Evolutionary conservation across 306 rosid species (phyloP).

Genomic region (Lagenaria siceraria): DNA sequence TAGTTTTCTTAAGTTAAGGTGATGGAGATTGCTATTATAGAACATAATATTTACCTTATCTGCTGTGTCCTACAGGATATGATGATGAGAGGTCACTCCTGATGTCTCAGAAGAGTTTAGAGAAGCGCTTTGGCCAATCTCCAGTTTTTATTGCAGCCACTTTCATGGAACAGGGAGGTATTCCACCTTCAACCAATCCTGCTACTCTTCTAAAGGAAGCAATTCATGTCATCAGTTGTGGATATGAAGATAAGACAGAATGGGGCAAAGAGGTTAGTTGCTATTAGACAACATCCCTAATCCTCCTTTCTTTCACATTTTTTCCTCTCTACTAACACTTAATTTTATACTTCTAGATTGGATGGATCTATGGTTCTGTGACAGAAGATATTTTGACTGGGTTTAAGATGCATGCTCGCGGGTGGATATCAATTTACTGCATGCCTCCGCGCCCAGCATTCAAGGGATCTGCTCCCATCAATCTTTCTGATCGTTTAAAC

Average conservation of each 20-base stretch:
- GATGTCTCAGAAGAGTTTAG: slow-evolving; percentile 86
- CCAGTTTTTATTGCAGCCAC: slow-evolving; percentile 98
- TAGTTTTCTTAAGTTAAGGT: not conserved
- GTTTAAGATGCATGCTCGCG: slow-evolving; percentile 99
- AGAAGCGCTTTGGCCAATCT: slow-evolving; percentile 98
- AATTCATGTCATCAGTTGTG: slow-evolving; percentile 97
- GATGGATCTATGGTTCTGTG: slow-evolving; percentile 99
- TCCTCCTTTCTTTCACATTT: not conserved
- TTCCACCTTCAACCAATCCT: slow-evolving; percentile 93
- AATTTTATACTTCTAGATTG: slow-evolving; percentile 47
- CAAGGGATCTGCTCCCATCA: slow-evolving; percentile 98
- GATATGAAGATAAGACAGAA: slow-evolving; percentile 94
- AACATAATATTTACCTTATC: not conserved
- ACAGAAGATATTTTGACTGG: slow-evolving; percentile 99
- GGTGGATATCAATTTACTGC: slow-evolving; percentile 96
- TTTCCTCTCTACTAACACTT: not conserved
- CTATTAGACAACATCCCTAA: not conserved
- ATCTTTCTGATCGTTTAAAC: slow-evolving; percentile 97
- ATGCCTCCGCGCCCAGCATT: slow-evolving; percentile 99
- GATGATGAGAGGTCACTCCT: slow-evolving; percentile 94
- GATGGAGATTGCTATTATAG: not conserved
- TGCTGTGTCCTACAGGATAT: slow-evolving; percentile 48
- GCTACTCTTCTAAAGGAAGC: slow-evolving; percentile 98
- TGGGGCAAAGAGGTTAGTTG: slow-evolving; percentile 94
- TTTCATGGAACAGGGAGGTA: slow-evolving; percentile 96